A percentile compares a stretch with the other conserved stretches of the same genome.
phyloP scores from a whole-genome alignment of 257 asterid genomes.

The Fraxinus quadrangulata region DNA sequence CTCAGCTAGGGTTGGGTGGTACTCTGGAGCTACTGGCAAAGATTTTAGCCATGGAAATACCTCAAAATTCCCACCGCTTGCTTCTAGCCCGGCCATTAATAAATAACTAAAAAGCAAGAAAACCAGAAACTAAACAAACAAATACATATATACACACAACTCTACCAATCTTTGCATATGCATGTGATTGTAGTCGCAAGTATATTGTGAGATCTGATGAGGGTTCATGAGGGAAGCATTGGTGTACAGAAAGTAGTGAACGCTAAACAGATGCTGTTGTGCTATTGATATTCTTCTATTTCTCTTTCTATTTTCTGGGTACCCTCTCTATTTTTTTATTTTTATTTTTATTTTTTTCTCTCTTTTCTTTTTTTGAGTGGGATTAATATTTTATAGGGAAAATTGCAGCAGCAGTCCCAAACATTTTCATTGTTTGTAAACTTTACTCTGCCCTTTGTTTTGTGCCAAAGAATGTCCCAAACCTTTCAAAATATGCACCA shows the following conservation, averaged over 20 bases:
- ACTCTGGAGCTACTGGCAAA: slow-evolving; percentile 95
- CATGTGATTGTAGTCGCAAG: slow-evolving; percentile 26
- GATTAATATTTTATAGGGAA: not conserved
- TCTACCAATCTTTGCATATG: slow-evolving; percentile 25
- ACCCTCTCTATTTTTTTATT: too few relatives aligned
- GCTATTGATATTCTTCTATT: slow-evolving; percentile 36
- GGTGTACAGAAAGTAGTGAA: slow-evolving; percentile 30
- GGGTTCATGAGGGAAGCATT: slow-evolving; percentile 43
- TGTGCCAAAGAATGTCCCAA: too few relatives aligned
- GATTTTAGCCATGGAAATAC: slow-evolving; percentile 87
- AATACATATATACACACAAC: slow-evolving; percentile 23
- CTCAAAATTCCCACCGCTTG: slow-evolving; percentile 58
- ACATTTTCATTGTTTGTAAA: too few relatives aligned
- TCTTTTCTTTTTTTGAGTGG: not conserved
- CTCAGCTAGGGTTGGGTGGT: slow-evolving; percentile 83
- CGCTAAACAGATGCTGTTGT: slow-evolving; percentile 10
- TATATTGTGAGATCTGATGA: slow-evolving; percentile 47
- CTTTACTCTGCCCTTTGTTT: too few relatives aligned
- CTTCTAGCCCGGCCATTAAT: slow-evolving; percentile 67
- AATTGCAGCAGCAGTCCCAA: too few relatives aligned
- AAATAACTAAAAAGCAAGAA: slow-evolving; percentile 1
- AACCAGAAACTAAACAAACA: slow-evolving; percentile 16
- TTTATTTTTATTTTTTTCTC: not conserved
- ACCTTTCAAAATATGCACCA: too few relatives aligned
- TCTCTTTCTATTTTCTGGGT: slow-evolving; percentile 21